Base-by-base conservation (phyloP, 106 monocot species). In the Dendrobium nobile region DNA sequence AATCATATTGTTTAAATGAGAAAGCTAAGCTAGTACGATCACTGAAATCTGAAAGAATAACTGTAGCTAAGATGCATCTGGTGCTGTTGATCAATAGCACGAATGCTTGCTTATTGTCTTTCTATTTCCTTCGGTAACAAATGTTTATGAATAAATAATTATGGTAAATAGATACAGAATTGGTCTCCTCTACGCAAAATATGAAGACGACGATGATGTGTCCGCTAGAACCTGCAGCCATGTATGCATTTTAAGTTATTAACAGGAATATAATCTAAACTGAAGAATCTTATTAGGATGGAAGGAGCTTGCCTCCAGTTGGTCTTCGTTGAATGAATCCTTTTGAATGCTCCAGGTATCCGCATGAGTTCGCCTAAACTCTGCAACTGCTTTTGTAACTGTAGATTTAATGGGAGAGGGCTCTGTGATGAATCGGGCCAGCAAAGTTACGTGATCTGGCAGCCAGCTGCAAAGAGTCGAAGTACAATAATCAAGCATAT, bases 341-440 rank as follows among this genome's bases (percentile, higher is more conserved):
- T 99, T 99, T 26, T 99, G 99, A 67, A 99, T 90, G 67, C 81
- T 87, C 99, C 99, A 99, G n/a, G 94, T 95, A 77, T 99, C 99
- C 4, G 99, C 99, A 85, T 99, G 99, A 27, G 99, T 99, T 51
- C 99, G 86, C 6, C 93, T 84, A 83, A 99, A 99, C 75, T 99
- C 99, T 41, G 99, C 99, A 74, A 99, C 91, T 18, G 99, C 91
- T 84, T 99, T 99, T 31, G 90, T 99, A 28, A 95, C 99, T 0
- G 99, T 91, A 9, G 93, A 91, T 89, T 80, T 91, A 37, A 95
- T 81, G 2, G 99, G 99, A 17, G 93, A 95, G 48, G 95, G 95
- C 75, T 99, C 93, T 22, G 82, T 81, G 47, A 95, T 87, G 82
- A 99, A 99, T 67, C 83, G 87, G 2, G 99, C 99, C 18, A 99